A percentile compares a stretch with the other conserved stretches of the same genome.
These are phyloP conservation scores for Auxenochlorella protothecoides DNA, from an alignment of 139 green algal genomes.

Conservation along the genomic window DNA sequence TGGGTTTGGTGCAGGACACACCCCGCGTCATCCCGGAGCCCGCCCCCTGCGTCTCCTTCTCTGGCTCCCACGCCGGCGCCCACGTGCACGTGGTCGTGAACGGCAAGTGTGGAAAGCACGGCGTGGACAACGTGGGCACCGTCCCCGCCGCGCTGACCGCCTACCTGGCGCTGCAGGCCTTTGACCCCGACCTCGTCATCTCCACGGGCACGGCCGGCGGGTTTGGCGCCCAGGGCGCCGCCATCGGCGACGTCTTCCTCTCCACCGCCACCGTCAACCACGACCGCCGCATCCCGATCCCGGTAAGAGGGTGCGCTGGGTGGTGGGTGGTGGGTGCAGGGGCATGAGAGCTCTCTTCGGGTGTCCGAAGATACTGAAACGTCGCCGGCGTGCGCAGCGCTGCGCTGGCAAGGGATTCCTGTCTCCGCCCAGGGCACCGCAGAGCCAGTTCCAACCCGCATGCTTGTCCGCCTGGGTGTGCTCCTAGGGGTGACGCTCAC, in stretches of 20 bases:
- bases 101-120: conserved; percentile 49
- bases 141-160: conserved; percentile 71
- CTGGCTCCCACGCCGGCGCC: conserved; percentile 35
- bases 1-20: conserved; percentile 49
- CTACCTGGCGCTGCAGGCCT: conserved; percentile 68
- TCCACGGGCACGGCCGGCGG: conserved; percentile 83
- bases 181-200: conserved; percentile 85
- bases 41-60: conserved; percentile 54
- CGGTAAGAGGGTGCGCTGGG: conserved; percentile 5
- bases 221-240: conserved; percentile 75
- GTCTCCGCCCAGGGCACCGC: no score
- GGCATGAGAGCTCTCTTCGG: no score
- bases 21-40: conserved; percentile 42
- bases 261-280: conserved; percentile 71
- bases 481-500: no score
- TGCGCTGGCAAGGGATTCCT: no score
- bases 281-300: conserved; percentile 86
- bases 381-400: no score
- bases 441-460: no score
- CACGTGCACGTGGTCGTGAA: conserved; percentile 67
- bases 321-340: no score
- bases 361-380: no score
- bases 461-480: no score
- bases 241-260: conserved; percentile 88
- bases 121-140: conserved; percentile 85